Percentiles rank a stretch among this genome's conserved stretches.
phyloP scores from a whole-genome alignment of 768 basidiomycete genomes.

The Termitomyces sp. region DNA sequence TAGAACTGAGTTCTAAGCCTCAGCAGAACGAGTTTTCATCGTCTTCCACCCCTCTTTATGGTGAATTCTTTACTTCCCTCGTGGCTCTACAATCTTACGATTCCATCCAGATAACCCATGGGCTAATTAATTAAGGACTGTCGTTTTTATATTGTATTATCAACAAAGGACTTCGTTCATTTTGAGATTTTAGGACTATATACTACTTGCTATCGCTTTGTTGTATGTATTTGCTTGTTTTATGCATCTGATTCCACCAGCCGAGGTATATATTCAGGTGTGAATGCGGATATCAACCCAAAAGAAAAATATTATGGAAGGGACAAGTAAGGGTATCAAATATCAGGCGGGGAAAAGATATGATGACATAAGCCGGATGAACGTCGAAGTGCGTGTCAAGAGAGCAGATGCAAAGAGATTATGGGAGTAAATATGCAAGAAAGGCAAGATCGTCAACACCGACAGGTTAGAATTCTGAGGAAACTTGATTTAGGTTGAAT shows the following conservation, averaged over 20 bases:
- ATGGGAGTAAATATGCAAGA: constrained; percentile 15
- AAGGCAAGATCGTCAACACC: constrained; percentile 44
- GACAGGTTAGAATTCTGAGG: constrained; percentile 71
- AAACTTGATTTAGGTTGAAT: constrained; percentile 48
- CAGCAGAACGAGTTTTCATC: background rate
- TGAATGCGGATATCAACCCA: constrained; percentile 6
- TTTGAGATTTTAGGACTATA: background rate
- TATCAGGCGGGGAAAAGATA: constrained; percentile 23
- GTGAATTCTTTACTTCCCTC: background rate
- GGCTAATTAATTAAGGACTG: background rate
- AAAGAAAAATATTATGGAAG: constrained; percentile 15
- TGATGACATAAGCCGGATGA: constrained; percentile 22
- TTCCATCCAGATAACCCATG: background rate
- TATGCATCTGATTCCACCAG: background rate
- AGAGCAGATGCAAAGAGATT: constrained; percentile 21
- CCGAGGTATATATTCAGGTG: constrained; percentile 12
- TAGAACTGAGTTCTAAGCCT: background rate
- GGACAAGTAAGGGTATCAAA: constrained; percentile 23
- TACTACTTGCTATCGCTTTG: background rate
- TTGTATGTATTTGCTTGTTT: background rate
- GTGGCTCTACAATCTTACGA: background rate
- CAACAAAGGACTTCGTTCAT: too few species aligned
- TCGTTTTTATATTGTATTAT: too few species aligned
- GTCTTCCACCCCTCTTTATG: background rate
- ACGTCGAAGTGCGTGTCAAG: constrained; percentile 16